These are phyloP conservation scores for Sherardia arvensis DNA, from an alignment of 257 asterid genomes.

Conservation along the genomic window DNA sequence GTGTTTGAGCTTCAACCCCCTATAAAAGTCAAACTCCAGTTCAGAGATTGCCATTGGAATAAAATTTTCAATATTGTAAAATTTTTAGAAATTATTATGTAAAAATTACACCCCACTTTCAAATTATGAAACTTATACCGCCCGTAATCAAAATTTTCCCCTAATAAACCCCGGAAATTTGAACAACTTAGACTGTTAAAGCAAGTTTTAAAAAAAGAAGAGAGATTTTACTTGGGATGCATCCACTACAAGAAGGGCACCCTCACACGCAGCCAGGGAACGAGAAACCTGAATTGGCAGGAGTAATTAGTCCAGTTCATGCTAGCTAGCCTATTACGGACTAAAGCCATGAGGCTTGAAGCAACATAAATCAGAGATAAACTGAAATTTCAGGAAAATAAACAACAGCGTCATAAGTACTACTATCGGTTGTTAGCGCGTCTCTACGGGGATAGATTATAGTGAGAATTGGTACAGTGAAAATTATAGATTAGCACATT, in stretches of 20 bases:
- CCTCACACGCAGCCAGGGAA: constrained; percentile 99
- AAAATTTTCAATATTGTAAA: not conserved
- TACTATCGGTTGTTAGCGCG: no score
- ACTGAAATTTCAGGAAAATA: not conserved
- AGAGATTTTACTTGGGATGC: constrained; percentile 75
- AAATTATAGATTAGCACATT: not conserved
- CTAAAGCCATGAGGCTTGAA: not conserved
- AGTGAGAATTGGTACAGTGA: not conserved
- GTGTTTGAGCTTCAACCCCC: constrained; percentile 99
- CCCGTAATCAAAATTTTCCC: no score
- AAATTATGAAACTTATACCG: no score
- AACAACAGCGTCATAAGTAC: not conserved
- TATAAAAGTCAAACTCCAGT: constrained; percentile 24
- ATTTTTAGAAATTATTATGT: no score
- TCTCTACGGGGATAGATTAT: no score
- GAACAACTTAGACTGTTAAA: not conserved
- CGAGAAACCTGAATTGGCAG: constrained; percentile 73
- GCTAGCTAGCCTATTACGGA: not conserved
- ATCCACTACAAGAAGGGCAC: constrained; percentile 98
- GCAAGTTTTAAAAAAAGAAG: constrained; percentile 9
- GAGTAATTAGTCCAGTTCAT: constrained; percentile 8
- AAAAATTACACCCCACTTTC: no score
- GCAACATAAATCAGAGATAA: not conserved
- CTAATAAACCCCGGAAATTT: not conserved
- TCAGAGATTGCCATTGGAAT: not conserved